These are phyloP conservation scores for Cryptococcus floricola DNA, from an alignment of 1,284 basidiomycete genomes.

Conservation along the genomic window DNA sequence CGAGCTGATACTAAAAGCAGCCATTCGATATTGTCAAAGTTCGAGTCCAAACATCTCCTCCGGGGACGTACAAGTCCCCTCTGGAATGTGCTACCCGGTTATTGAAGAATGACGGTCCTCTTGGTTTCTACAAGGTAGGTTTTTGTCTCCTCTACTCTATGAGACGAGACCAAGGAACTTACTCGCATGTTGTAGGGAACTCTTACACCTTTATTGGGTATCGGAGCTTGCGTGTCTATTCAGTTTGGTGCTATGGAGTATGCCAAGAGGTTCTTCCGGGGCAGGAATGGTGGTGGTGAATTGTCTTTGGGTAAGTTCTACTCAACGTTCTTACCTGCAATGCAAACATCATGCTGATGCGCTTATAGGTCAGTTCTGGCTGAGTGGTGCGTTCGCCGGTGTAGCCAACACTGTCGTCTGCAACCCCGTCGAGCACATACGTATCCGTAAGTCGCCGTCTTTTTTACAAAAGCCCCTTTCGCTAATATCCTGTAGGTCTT, in stretches of 20 bases:
- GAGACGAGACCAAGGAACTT: not conserved
- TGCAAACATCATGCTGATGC: not conserved
- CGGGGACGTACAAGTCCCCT: constrained; percentile 84
- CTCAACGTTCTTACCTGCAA: not conserved
- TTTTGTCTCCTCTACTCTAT: not conserved
- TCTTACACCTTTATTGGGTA: constrained; percentile 84
- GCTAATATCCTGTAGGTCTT: constrained; percentile 56
- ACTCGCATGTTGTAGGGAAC: constrained; percentile 63
- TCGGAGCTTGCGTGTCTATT: constrained; percentile 80
- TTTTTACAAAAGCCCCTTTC: too few relatives aligned
- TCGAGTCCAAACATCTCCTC: constrained; percentile 91
- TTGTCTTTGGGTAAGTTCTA: constrained; percentile 27
- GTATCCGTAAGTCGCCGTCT: constrained; percentile 68
- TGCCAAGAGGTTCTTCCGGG: constrained; percentile 72
- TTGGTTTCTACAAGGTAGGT: constrained; percentile 90
- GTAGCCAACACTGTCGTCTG: constrained; percentile 88
- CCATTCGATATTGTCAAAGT: constrained; percentile 95
- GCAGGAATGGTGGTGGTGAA: constrained; percentile 21
- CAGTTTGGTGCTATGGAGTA: constrained; percentile 92
- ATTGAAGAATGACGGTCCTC: constrained; percentile 82
- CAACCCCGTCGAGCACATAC: constrained; percentile 94
- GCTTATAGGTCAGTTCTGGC: constrained; percentile 61
- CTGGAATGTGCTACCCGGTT: constrained; percentile 83
- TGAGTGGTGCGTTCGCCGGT: constrained; percentile 77
- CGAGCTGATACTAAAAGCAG: constrained; percentile 10